Conservation (phyloP, 371 early-diverging fungal species). For the Mucor plumbeus region DNA sequence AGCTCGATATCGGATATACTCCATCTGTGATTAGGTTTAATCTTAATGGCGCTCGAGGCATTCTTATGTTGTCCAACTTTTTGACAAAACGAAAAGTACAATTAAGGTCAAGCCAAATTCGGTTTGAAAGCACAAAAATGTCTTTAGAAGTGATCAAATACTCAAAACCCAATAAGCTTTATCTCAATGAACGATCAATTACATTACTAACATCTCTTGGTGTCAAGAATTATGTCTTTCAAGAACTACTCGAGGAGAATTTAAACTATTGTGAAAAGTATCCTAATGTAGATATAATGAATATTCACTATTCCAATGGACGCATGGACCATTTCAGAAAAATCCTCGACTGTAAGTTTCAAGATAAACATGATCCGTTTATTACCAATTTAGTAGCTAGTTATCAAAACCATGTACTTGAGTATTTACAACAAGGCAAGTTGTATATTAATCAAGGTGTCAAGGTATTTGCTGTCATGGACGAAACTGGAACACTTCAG, state of each 20-base stretch:
- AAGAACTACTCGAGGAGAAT: slow-evolving; percentile 44
- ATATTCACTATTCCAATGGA: slow-evolving; percentile 48
- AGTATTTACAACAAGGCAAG: slow-evolving; percentile 60
- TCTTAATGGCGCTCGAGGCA: slow-evolving; percentile 78
- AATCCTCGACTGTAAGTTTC: slow-evolving; percentile 57
- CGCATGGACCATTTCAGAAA: slow-evolving; percentile 30
- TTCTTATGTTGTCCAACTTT: slow-evolving; percentile 42
- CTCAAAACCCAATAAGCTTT: slow-evolving; percentile 48
- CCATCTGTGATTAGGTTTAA: slow-evolving; percentile 82
- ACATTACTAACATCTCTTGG: slow-evolving; percentile 65
- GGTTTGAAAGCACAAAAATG: slow-evolving; percentile 58
- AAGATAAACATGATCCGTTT: slow-evolving; percentile 55
- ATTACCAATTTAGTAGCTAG: slow-evolving; percentile 55
- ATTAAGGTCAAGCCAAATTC: slow-evolving; percentile 67
- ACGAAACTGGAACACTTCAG: slow-evolving; percentile 70
- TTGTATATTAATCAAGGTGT: slow-evolving; percentile 65
- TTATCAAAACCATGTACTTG: slow-evolving; percentile 52
- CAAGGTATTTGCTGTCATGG: slow-evolving; percentile 73
- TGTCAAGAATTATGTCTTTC: slow-evolving; percentile 50
- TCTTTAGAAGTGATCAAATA: slow-evolving; percentile 60
- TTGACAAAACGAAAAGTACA: slow-evolving; percentile 37
- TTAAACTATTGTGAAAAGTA: slow-evolving; percentile 42
- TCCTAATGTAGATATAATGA: slow-evolving; percentile 30
- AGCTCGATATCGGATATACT: slow-evolving; percentile 37
- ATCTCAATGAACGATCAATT: slow-evolving; percentile 69